Base-by-base conservation (phyloP, 2,329 filamentous ascomycete species). In the Penicillium concentricum region DNA sequence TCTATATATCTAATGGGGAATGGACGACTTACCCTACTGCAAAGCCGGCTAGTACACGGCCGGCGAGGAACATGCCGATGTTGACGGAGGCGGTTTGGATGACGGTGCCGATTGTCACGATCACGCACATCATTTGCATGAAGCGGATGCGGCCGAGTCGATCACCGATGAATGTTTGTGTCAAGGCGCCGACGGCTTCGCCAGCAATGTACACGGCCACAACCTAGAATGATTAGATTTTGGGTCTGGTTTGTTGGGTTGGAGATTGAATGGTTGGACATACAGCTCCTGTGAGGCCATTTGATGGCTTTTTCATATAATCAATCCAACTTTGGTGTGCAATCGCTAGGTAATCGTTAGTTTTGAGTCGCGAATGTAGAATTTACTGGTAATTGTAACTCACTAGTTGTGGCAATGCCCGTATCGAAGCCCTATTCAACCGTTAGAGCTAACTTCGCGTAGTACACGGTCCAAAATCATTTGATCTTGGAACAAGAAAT, bases 201-300 rank as follows among this genome's bases (percentile, higher is more conserved):
- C 84, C 84, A 6, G 83, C 83, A 57, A 86, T 84, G 62, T 85
- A 86, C 3, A 84, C 79, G 6, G 83, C 76, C 4, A 84, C 82
- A 2, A 85, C 82, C 73, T 78, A 49, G 3, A 5, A 9, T 28
- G 6, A 37, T 60, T 42, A 51, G 46, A 35, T 52, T 50, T 4
- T 26, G 37, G 10, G 20, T 28, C 3, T 2, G 5, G 15, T n/a
- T 6, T 13, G 8, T 30, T 4, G 1, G 28, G 4, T 20, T 35
- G 5, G 13, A 15, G 34, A 13, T 4, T n/a, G 12, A n/a, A 15
- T 30, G 28, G 44, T 6, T 35, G n/a, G 30, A 66, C 68, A 43
- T 67, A 81, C 79, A 24, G 81, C 79, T 51, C 83, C 83, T 2
- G 82, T 85, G 16, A 85, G 67, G 4, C 78, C 82, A 60, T 81